These are phyloP conservation scores for Ceratocystis cubensis DNA, from an alignment of 2,329 filamentous ascomycete genomes.

Conservation along the genomic window DNA sequence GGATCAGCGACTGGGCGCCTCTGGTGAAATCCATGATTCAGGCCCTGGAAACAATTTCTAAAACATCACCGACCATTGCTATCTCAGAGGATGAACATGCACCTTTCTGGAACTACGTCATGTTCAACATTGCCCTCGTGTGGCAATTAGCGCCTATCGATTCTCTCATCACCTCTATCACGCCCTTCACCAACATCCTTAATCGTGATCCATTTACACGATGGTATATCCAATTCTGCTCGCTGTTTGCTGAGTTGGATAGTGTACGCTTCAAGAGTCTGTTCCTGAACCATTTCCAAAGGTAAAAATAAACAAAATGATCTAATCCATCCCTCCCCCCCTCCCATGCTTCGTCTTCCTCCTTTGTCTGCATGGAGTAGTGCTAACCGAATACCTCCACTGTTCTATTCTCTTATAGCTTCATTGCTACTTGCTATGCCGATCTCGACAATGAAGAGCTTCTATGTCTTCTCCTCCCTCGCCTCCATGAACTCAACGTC, in stretches of 20 bases:
- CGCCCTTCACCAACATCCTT: conserved; percentile 51
- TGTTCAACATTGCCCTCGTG: conserved; percentile 50
- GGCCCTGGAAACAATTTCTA: conserved; percentile 39
- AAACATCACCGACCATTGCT: conserved; percentile 29
- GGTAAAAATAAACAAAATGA: conserved; percentile 32
- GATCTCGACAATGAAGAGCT: conserved; percentile 52
- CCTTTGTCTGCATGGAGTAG: too few relatives aligned
- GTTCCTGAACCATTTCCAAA: conserved; percentile 71
- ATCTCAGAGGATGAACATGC: conserved; percentile 28
- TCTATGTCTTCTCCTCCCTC: conserved; percentile 55
- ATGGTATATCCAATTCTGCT: conserved; percentile 78
- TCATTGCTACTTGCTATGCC: conserved; percentile 62
- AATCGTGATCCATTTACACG: conserved; percentile 51
- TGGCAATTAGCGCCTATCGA: conserved; percentile 71
- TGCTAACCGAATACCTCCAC: neutral
- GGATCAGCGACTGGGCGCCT: conserved; percentile 59
- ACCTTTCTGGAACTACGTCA: conserved; percentile 44
- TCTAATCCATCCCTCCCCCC: too few relatives aligned
- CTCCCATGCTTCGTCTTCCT: too few relatives aligned
- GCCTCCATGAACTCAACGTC: conserved; percentile 44
- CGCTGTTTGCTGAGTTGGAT: conserved; percentile 63
- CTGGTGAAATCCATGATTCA: conserved; percentile 46
- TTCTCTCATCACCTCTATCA: conserved; percentile 57
- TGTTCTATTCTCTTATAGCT: conserved; percentile 36
- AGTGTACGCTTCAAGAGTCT: conserved; percentile 62